These are phyloP conservation scores for Pythium phragmiticola DNA, from an alignment of 352 stramenopile genomes.

Conservation along the genomic window DNA sequence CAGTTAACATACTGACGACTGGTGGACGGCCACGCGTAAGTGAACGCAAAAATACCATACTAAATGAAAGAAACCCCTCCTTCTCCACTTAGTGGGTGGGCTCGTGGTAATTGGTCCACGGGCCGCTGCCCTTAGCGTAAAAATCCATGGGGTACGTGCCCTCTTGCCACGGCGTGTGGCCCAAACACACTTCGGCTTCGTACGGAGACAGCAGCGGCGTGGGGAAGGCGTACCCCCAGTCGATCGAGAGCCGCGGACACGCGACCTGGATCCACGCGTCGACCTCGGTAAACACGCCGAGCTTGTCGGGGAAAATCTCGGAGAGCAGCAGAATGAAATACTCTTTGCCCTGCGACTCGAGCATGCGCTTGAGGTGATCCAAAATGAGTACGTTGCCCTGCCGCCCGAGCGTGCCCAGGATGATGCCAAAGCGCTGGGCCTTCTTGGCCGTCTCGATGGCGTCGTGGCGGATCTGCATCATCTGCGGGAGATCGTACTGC, in stretches of 20 bases:
- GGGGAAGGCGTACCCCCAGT: constrained; percentile 98
- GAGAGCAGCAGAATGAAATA: constrained; percentile 96
- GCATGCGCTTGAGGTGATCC: constrained; percentile 87
- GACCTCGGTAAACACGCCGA: constrained; percentile 84
- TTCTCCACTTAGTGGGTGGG: constrained; percentile 12
- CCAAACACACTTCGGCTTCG: constrained; percentile 95
- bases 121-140: constrained; percentile 94
- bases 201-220: constrained; percentile 97
- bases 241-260: constrained; percentile 97
- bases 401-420: constrained; percentile 97
- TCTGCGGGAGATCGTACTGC: constrained; percentile 95
- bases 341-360: constrained; percentile 87
- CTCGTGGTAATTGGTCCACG: constrained; percentile 97
- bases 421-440: constrained; percentile 94
- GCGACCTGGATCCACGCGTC: constrained; percentile 99
- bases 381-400: constrained; percentile 98
- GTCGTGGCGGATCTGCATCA: constrained; percentile 91
- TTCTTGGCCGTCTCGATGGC: constrained; percentile 72
- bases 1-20: background rate
- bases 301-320: constrained; percentile 96
- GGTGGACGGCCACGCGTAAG: no score
- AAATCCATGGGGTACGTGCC: constrained; percentile 99
- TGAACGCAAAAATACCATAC: background rate
- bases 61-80: no score
- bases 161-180: constrained; percentile 84